phyloP scores from a whole-genome alignment of 2,329 filamentous ascomycete species.

The Xylaria multiplex region DNA sequence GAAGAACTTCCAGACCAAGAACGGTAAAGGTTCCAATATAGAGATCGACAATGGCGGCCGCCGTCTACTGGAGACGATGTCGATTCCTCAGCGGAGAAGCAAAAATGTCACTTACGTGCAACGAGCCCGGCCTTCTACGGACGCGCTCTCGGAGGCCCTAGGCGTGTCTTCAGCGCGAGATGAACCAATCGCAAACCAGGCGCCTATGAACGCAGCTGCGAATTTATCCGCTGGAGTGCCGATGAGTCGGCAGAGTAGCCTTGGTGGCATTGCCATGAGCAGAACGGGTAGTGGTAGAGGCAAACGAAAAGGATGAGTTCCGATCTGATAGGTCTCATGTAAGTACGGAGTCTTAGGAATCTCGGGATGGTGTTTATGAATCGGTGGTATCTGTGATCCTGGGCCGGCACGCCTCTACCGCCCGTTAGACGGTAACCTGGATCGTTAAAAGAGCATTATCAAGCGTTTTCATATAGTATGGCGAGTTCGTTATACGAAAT shows the following conservation, averaged over 20 bases:
- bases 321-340: background rate
- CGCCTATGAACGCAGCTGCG: conserved; percentile 32
- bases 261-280: conserved; percentile 67
- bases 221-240: conserved; percentile 53
- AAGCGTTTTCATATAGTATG: conserved; percentile 8
- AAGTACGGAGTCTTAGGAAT: background rate
- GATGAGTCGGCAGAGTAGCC: conserved; percentile 67
- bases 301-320: conserved; percentile 43
- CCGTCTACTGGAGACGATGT: conserved; percentile 65
- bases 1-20: conserved; percentile 63
- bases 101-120: conserved; percentile 61
- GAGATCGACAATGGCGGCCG: conserved; percentile 64
- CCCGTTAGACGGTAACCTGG: conserved; percentile 4
- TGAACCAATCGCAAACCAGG: conserved; percentile 47
- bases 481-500: conserved; percentile 2
- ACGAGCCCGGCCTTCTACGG: conserved; percentile 58
- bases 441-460: conserved; percentile 5
- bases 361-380: conserved; percentile 1
- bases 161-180: conserved; percentile 59
- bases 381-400: conserved; percentile 9
- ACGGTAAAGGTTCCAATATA: conserved; percentile 66
- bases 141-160: conserved; percentile 61
- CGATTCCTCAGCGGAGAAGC: conserved; percentile 58
- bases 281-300: conserved; percentile 62
- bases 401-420: conserved; percentile 6